phyloP scores from a whole-genome alignment of 1,139 yeast genomes.

The Nadsonia commutata region DNA sequence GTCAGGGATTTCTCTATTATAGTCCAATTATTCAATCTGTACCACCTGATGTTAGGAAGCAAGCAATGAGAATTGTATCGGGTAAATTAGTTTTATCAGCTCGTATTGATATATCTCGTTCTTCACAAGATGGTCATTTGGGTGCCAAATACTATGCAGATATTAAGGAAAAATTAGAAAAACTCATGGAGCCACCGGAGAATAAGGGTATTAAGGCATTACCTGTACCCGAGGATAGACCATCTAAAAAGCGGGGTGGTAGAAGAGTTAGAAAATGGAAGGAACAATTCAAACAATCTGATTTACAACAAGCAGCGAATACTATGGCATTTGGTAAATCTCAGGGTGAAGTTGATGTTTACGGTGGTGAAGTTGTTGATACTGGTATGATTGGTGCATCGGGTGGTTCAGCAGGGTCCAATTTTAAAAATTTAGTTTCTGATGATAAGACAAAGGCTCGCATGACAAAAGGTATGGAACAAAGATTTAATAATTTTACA shows the following conservation, averaged over 20 bases:
- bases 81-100: conserved; percentile 78
- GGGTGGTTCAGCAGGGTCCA: conserved; percentile 15
- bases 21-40: conserved; percentile 25
- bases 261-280: conserved; percentile 62
- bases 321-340: conserved; percentile 68
- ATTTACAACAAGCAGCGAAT: conserved; percentile 69
- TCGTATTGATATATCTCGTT: conserved; percentile 47
- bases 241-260: conserved; percentile 82
- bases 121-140: conserved; percentile 33
- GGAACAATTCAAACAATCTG: conserved; percentile 70
- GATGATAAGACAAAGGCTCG: conserved; percentile 21
- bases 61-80: conserved; percentile 65
- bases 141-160: conserved; percentile 52
- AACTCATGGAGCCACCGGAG: conserved; percentile 68
- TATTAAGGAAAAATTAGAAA: conserved; percentile 48
- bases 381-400: conserved; percentile 50
- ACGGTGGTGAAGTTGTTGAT: conserved; percentile 63
- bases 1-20: conserved; percentile 43
- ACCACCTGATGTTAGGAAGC: conserved; percentile 46
- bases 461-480: conserved; percentile 22
- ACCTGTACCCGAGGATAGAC: conserved; percentile 67
- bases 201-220: conserved; percentile 55
- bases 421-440: conserved; percentile 24
- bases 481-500: conserved; percentile 13
- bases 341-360: conserved; percentile 47